Evolutionary conservation across 202 grass and related monocot species (phyloP).

Genomic region (Bolboschoenoplectus hybrid): DNA sequence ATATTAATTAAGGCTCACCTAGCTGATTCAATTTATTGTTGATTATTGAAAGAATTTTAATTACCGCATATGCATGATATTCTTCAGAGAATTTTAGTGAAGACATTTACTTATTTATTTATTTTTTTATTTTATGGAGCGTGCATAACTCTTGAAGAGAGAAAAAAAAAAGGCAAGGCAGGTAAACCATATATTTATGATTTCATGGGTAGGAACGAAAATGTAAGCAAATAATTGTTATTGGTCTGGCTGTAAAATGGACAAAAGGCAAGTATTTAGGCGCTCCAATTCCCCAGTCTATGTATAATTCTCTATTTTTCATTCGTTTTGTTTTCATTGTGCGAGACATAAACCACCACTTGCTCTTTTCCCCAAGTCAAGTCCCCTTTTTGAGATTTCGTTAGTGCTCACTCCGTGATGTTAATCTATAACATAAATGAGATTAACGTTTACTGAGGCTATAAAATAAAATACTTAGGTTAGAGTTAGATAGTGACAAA

Average conservation of each 20-base stretch:
- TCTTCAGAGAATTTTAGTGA: not conserved
- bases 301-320: no score
- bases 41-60: not conserved
- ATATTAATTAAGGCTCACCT: not conserved
- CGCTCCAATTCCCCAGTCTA: not conserved
- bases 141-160: not conserved
- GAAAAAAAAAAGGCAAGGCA: not conserved
- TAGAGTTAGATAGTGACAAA: slow-evolving; percentile 4
- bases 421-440: not conserved
- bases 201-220: not conserved
- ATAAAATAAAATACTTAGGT: not conserved
- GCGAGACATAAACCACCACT: not conserved
- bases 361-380: not conserved
- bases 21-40: not conserved
- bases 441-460: not conserved
- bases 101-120: not conserved
- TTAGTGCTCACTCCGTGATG: not conserved
- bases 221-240: not conserved
- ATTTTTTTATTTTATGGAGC: not conserved
- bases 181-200: not conserved
- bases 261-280: not conserved
- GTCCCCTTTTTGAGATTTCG: not conserved
- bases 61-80: no score
- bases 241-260: not conserved
- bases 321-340: not conserved